These are phyloP conservation scores for Aspergillus steynii DNA, from an alignment of 495 filamentous ascomycete species.

Conservation along the genomic window DNA sequence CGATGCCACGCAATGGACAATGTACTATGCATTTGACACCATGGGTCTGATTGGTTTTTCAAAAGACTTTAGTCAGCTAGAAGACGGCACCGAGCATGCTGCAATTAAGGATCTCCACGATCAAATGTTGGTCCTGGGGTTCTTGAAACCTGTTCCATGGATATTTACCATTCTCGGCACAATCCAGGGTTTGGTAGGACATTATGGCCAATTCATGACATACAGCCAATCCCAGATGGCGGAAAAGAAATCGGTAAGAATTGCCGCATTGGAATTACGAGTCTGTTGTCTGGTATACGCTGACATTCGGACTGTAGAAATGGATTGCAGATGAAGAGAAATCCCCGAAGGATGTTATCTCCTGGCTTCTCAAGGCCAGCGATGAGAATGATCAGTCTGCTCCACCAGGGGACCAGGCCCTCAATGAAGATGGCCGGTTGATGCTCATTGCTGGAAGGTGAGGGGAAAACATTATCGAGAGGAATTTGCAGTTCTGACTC, in stretches of 20 bases:
- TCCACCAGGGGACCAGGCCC: constrained; percentile 15
- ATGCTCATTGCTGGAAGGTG: constrained; percentile 35
- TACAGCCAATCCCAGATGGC: constrained; percentile 7
- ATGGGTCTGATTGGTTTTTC: constrained; percentile 71
- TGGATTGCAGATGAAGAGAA: constrained; percentile 17
- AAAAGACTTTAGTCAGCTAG: constrained; percentile 69
- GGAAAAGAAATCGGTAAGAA: constrained; percentile 13
- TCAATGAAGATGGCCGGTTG: constrained; percentile 26
- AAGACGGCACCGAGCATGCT: constrained; percentile 56
- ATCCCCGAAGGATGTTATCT: constrained; percentile 26
- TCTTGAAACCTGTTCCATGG: constrained; percentile 26
- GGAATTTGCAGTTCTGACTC: background rate
- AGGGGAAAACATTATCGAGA: background rate
- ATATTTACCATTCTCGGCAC: constrained; percentile 13
- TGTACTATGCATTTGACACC: constrained; percentile 67
- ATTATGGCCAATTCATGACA: background rate
- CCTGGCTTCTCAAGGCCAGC: constrained; percentile 30
- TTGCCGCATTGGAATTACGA: background rate
- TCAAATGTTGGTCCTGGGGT: constrained; percentile 19
- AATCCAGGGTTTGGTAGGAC: constrained; percentile 18
- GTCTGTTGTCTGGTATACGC: no score
- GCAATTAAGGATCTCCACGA: constrained; percentile 43
- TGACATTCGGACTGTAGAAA: constrained; percentile 2
- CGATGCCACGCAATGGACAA: constrained; percentile 64
- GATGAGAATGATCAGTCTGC: constrained; percentile 19